Evolutionary conservation across 352 stramenopile species (phyloP), one percentile per base, ranked within the genome.

Genomic region (Phytopythium boreale): DNA sequence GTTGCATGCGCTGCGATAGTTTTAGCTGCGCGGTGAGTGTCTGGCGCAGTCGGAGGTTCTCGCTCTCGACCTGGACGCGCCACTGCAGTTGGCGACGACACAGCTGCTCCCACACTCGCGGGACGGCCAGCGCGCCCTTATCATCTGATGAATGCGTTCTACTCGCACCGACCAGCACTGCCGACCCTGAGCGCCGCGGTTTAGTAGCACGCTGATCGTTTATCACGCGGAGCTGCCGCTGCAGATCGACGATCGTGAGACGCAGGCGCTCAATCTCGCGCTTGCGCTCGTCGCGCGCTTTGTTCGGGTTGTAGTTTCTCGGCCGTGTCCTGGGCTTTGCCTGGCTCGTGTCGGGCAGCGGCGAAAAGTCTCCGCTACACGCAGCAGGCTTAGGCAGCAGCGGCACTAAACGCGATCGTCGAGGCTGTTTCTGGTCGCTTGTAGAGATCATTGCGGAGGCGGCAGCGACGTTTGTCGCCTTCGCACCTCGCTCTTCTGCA

Each of bases 231-330:
- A 75, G 20, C 41, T 72, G 68, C 8, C 59, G 24, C 56, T 74
- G 57, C 29, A 76, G 46, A 14, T 64, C 66, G 27, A 56, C 20
- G 36, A 61, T 62, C 31, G 74, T 56, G 36, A 24, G 39, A 9
- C 70, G 70, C 5, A 76, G 59, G 31, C 66, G 62, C n/a, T 56
- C 49, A 22, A 74, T 51, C 59, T 74, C 70, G 12, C 41, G 58
- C 34, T 64, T 65, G 37, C 70, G 66, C 5, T 71, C 67, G 5
- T 74, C 63, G 0, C 70, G 62, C 34, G 70, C 70, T 29, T 73
- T 74, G 59, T 74, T 76, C 8, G 70, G 67, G 56, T 76, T 74
- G 49, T 66, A 71, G 41, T 49, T 49, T 22, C 49, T 68, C 41
- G 59, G 68, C 17, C 39, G 50, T 43, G 60, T 71, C 37, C 62